Percentiles rank a stretch among this genome's conserved stretches.
Conservation (phyloP, 345 rosid species). For the Adansonia digitata region DNA sequence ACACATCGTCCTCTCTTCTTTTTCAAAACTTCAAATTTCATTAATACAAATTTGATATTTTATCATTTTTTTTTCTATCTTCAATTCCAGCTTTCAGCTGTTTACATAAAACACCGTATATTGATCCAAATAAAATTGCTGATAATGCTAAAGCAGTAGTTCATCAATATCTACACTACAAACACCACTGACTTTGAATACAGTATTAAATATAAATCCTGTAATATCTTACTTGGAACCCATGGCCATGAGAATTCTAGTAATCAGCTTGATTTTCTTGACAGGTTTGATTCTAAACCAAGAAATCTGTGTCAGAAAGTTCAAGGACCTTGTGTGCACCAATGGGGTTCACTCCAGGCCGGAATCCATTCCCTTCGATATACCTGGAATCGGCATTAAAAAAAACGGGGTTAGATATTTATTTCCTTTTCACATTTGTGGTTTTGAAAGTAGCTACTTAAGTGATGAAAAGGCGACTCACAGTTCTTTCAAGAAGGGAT, state of each 20-base stretch:
- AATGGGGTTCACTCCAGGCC: conserved; percentile 73
- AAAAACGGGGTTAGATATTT: neutral
- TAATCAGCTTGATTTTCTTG: neutral
- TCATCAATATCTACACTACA: too few species aligned
- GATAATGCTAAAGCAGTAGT: neutral
- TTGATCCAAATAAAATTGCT: neutral
- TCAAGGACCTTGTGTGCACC: conserved; percentile 82
- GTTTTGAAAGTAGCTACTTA: neutral
- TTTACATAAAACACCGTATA: neutral
- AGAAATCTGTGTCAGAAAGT: conserved; percentile 81
- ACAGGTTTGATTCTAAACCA: conserved; percentile 25
- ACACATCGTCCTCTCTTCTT: neutral
- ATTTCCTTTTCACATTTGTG: neutral
- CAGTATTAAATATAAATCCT: neutral
- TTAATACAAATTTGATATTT: neutral
- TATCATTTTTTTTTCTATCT: neutral
- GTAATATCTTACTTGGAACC: neutral
- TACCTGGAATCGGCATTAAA: conserved; percentile 53
- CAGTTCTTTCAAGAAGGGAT: conserved; percentile 85
- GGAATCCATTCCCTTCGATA: conserved; percentile 77
- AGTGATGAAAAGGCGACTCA: conserved; percentile 34
- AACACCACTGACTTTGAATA: neutral
- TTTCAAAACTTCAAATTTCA: neutral
- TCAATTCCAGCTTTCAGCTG: conserved; percentile 1
- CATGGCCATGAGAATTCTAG: neutral